Conservation (phyloP, 1,284 basidiomycete genomes). For the Ganoderma boninense region DNA sequence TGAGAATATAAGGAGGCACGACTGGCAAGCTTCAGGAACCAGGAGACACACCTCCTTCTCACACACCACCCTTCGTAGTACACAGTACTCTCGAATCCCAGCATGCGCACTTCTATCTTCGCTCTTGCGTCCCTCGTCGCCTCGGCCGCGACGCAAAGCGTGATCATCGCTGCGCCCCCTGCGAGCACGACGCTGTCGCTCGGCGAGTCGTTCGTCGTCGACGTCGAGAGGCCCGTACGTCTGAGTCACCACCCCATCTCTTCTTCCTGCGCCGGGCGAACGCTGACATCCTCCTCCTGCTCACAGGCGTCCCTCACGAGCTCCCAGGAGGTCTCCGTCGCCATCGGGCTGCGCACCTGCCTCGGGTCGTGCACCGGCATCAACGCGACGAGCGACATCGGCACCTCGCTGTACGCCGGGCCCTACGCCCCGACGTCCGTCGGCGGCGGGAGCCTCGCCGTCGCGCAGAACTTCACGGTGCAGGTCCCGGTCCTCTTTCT, state of each 20-base stretch:
- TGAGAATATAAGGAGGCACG: not conserved
- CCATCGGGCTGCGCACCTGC: constrained; percentile 50
- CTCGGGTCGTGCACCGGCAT: constrained; percentile 34
- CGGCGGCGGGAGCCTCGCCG: constrained; percentile 36
- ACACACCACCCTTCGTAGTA: not conserved
- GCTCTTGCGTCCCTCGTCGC: constrained; percentile 8
- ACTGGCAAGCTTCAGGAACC: not conserved
- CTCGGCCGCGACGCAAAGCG: constrained; percentile 19
- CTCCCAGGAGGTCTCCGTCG: constrained; percentile 52
- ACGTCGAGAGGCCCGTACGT: constrained; percentile 26
- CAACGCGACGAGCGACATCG: constrained; percentile 43
- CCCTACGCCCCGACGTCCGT: constrained; percentile 33
- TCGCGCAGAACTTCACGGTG: constrained; percentile 60
- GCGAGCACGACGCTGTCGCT: constrained; percentile 19
- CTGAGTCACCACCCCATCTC: not conserved
- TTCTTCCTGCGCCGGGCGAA: no score
- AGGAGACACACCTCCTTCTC: not conserved
- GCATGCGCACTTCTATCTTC: constrained; percentile 10
- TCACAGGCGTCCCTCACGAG: constrained; percentile 46
- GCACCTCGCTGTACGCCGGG: constrained; percentile 6
- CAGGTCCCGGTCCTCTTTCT: constrained; percentile 45
- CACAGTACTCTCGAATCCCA: not conserved
- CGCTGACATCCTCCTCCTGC: not conserved
- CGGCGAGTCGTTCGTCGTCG: constrained; percentile 23
- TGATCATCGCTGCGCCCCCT: constrained; percentile 18